Evolutionary conservation across 441 rosid species (phyloP).

Genomic region (Erodium texanum): DNA sequence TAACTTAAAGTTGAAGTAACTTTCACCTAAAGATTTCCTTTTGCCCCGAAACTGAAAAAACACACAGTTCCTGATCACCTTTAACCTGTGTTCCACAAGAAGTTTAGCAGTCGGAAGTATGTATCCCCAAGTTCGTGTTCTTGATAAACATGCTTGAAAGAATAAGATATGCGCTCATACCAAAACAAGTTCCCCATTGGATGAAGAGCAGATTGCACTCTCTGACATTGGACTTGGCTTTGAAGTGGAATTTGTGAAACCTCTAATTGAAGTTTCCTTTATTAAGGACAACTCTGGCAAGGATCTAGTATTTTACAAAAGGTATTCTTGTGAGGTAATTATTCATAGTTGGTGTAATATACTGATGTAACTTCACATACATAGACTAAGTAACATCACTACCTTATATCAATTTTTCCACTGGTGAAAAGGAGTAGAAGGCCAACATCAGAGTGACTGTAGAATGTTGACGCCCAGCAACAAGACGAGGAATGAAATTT

Average conservation of each 20-base stretch:
- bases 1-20: neutral
- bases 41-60: slow-evolving; percentile 47
- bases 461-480: slow-evolving; percentile 79
- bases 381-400: slow-evolving; percentile 9
- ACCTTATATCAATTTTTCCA: slow-evolving; percentile 86
- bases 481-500: slow-evolving; percentile 60
- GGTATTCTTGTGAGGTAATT: slow-evolving; percentile 2
- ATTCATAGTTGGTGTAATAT: neutral
- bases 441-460: slow-evolving; percentile 50
- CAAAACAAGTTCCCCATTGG: slow-evolving; percentile 70
- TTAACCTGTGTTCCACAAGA: slow-evolving; percentile 42
- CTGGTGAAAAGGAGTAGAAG: slow-evolving; percentile 55
- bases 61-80: slow-evolving; percentile 63
- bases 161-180: slow-evolving; percentile 28
- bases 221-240: slow-evolving; percentile 39
- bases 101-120: slow-evolving; percentile 1
- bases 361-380: neutral
- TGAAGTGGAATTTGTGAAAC: slow-evolving; percentile 42
- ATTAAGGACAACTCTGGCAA: slow-evolving; percentile 70
- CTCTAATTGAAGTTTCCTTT: slow-evolving; percentile 59
- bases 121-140: neutral
- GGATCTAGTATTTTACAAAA: slow-evolving; percentile 37
- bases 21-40: slow-evolving; percentile 52
- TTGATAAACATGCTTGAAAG: slow-evolving; percentile 12
- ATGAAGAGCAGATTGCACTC: slow-evolving; percentile 48